These are phyloP conservation scores for Euphorbia lathyris DNA, from an alignment of 345 rosid species.

Conservation along the genomic window DNA sequence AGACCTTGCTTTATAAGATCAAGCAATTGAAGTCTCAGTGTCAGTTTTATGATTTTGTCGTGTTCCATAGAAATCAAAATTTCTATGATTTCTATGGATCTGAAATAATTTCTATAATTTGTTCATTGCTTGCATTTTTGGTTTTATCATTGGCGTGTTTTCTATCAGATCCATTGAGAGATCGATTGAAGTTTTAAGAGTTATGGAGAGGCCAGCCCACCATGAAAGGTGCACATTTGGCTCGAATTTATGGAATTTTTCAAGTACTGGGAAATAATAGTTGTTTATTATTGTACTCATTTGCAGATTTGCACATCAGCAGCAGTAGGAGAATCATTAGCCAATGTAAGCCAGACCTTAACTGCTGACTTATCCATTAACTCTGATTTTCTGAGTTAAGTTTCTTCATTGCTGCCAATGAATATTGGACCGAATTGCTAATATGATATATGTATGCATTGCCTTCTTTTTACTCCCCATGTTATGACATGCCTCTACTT, in stretches of 20 bases:
- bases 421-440: slow-evolving; percentile 16
- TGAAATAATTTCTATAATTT: too few species aligned
- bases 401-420: slow-evolving; percentile 18
- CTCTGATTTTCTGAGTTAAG: slow-evolving; percentile 41
- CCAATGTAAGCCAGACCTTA: slow-evolving; percentile 67
- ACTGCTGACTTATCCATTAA: slow-evolving; percentile 33
- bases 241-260: neutral
- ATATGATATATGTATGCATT: slow-evolving; percentile 8
- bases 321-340: slow-evolving; percentile 82
- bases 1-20: too few species aligned
- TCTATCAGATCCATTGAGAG: too few species aligned
- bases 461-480: slow-evolving; percentile 23
- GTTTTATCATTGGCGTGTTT: too few species aligned
- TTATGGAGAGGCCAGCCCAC: neutral
- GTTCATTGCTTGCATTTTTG: too few species aligned
- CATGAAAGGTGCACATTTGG: neutral
- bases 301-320: slow-evolving; percentile 81
- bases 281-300: slow-evolving; percentile 13
- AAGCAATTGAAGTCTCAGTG: too few species aligned
- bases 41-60: too few species aligned
- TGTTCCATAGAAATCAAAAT: too few species aligned
- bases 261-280: neutral
- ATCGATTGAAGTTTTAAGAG: too few species aligned
- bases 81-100: too few species aligned
- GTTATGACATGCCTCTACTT: slow-evolving; percentile 63